A percentile compares a stretch with the other conserved stretches of the same genome.
Evolutionary conservation across 2,329 filamentous ascomycete species (phyloP).

Genomic region (Paracamarosporium sp.): DNA sequence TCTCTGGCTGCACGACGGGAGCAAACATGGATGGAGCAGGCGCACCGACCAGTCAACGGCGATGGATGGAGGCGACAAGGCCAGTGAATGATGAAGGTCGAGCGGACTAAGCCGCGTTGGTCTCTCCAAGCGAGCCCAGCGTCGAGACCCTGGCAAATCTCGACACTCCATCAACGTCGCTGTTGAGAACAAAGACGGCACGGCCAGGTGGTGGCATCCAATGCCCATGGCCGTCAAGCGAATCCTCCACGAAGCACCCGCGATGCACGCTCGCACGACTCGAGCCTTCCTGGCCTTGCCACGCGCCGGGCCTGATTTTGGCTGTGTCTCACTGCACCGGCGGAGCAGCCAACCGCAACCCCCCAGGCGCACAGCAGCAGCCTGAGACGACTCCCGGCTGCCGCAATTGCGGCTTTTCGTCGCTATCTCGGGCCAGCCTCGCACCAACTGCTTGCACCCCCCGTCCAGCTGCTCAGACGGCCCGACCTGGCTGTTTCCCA

Average conservation of each 20-base stretch:
- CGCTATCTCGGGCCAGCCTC: conserved; percentile 16
- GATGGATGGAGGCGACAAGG: conserved; percentile 31
- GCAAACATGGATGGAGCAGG: conserved; percentile 13
- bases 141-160: too few relatives aligned
- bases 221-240: not conserved
- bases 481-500: not conserved
- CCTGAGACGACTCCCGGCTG: conserved; percentile 2
- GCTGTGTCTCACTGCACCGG: not conserved
- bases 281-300: not conserved
- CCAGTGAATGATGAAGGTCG: conserved; percentile 10
- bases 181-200: conserved; percentile 1
- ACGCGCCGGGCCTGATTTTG: not conserved
- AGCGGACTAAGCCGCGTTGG: not conserved
- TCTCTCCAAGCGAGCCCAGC: too few relatives aligned
- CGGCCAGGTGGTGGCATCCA: not conserved
- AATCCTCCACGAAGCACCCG: too few relatives aligned
- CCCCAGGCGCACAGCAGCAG: not conserved
- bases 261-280: not conserved
- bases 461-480: conserved; percentile 7
- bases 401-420: conserved; percentile 9
- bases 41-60: conserved; percentile 17
- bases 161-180: too few relatives aligned
- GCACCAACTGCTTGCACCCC: conserved; percentile 18
- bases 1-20: not conserved
- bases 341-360: not conserved